Evolutionary conservation across 768 basidiomycete species (phyloP).

Genomic region (Nevesoporus exiguus): DNA sequence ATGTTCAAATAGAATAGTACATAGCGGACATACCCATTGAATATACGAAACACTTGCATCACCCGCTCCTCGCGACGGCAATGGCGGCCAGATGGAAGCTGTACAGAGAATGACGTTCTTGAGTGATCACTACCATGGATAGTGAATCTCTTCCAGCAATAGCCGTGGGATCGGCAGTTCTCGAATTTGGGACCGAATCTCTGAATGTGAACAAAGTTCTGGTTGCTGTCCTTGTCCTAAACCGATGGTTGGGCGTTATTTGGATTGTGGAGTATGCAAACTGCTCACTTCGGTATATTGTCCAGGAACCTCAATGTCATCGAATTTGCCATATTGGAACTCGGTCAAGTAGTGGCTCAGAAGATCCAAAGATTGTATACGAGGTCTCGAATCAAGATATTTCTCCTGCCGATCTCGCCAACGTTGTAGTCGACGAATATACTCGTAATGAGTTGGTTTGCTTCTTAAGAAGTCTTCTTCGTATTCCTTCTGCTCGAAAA

Average conservation of each 20-base stretch:
- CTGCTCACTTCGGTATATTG: slow-evolving; percentile 89
- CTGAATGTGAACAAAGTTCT: slow-evolving; percentile 85
- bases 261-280: neutral
- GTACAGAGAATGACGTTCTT: slow-evolving; percentile 86
- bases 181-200: slow-evolving; percentile 91
- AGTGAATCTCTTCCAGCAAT: slow-evolving; percentile 86
- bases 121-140: slow-evolving; percentile 90
- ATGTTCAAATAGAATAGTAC: neutral
- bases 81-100: slow-evolving; percentile 80
- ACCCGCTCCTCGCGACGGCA: slow-evolving; percentile 90
- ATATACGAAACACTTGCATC: slow-evolving; percentile 88
- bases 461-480: slow-evolving; percentile 85
- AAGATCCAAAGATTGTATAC: slow-evolving; percentile 78
- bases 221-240: slow-evolving; percentile 93
- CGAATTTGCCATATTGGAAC: slow-evolving; percentile 96
- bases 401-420: slow-evolving; percentile 93
- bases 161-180: slow-evolving; percentile 80
- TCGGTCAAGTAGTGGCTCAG: slow-evolving; percentile 93
- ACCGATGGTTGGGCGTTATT: slow-evolving; percentile 7
- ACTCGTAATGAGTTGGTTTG: slow-evolving; percentile 80
- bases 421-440: slow-evolving; percentile 82
- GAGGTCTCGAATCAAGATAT: slow-evolving; percentile 76
- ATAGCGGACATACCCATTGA: slow-evolving; percentile 67
- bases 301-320: slow-evolving; percentile 97
- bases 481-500: slow-evolving; percentile 64